These are phyloP conservation scores for Lycium ferocissimum DNA, from an alignment of 257 asterid genomes.

Conservation along the genomic window DNA sequence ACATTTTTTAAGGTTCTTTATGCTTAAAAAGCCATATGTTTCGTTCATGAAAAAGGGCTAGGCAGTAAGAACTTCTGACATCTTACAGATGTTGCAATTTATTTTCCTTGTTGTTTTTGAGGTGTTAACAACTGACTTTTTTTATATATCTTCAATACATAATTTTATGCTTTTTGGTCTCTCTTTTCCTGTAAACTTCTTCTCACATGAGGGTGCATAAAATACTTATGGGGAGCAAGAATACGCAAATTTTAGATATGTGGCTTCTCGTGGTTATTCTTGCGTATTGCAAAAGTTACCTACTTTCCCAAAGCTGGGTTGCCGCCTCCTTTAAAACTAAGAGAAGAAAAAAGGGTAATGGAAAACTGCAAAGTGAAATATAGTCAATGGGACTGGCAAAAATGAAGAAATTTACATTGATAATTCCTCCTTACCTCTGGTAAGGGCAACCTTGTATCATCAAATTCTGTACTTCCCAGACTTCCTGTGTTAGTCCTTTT, in stretches of 20 bases:
- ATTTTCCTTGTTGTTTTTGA: background rate
- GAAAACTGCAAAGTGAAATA: background rate
- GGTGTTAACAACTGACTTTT: background rate
- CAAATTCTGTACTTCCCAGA: background rate
- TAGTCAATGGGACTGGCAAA: background rate
- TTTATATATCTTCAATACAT: background rate
- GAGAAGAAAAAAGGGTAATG: background rate
- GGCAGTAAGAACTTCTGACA: background rate
- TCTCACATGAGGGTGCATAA: background rate
- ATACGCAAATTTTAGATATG: background rate
- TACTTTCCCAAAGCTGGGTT: background rate
- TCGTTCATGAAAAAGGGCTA: background rate
- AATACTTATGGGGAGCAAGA: constrained; percentile 18
- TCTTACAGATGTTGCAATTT: background rate
- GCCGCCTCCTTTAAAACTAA: background rate
- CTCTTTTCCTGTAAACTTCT: background rate
- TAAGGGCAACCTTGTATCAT: background rate
- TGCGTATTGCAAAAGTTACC: background rate
- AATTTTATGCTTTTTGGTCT: background rate
- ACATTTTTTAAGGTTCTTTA: background rate
- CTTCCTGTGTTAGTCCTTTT: background rate
- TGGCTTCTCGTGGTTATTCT: background rate
- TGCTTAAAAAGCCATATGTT: background rate
- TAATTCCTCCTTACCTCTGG: background rate
- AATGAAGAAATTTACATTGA: background rate